These are phyloP conservation scores for Chlorociboria aeruginascens DNA, from an alignment of 495 filamentous ascomycete species.

Conservation along the genomic window DNA sequence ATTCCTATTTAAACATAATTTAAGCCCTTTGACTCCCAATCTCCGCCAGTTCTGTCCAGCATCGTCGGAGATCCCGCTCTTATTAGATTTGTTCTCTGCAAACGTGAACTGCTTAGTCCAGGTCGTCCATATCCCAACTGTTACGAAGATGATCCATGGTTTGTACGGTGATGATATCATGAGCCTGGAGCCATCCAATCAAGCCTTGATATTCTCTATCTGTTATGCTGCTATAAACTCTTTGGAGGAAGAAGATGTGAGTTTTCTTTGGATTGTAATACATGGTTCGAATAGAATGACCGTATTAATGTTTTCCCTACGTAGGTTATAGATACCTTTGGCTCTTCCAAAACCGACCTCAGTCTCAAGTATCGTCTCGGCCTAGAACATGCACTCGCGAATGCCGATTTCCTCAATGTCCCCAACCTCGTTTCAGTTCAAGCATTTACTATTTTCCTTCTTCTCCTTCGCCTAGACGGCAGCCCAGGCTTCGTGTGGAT, in stretches of 20 bases:
- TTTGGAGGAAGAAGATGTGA: slow-evolving; percentile 43
- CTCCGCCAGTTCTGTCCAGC: slow-evolving; percentile 35
- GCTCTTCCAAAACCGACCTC: slow-evolving; percentile 35
- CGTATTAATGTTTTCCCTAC: slow-evolving; percentile 3
- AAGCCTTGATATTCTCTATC: slow-evolving; percentile 48
- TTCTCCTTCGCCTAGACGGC: slow-evolving; percentile 35
- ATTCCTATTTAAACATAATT: slow-evolving; percentile 39
- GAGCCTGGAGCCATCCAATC: slow-evolving; percentile 29
- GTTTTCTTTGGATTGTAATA: slow-evolving; percentile 6
- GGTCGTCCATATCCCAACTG: slow-evolving; percentile 40
- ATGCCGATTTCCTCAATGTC: slow-evolving; percentile 38
- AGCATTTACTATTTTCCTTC: slow-evolving; percentile 36
- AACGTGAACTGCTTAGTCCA: slow-evolving; percentile 40
- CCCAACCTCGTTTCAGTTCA: slow-evolving; percentile 32
- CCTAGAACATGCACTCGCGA: slow-evolving; percentile 40
- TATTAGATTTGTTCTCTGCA: slow-evolving; percentile 37
- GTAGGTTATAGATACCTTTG: slow-evolving; percentile 35
- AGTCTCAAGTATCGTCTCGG: slow-evolving; percentile 41
- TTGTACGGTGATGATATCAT: slow-evolving; percentile 24
- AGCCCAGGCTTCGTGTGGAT: slow-evolving; percentile 38
- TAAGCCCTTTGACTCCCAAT: slow-evolving; percentile 22
- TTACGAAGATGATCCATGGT: slow-evolving; percentile 33
- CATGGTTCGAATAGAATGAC: too few relatives aligned
- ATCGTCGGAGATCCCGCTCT: slow-evolving; percentile 38
- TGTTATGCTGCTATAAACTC: slow-evolving; percentile 47